Conservation (phyloP, 1,139 yeast species). For the Geotrichum bryndzae region DNA sequence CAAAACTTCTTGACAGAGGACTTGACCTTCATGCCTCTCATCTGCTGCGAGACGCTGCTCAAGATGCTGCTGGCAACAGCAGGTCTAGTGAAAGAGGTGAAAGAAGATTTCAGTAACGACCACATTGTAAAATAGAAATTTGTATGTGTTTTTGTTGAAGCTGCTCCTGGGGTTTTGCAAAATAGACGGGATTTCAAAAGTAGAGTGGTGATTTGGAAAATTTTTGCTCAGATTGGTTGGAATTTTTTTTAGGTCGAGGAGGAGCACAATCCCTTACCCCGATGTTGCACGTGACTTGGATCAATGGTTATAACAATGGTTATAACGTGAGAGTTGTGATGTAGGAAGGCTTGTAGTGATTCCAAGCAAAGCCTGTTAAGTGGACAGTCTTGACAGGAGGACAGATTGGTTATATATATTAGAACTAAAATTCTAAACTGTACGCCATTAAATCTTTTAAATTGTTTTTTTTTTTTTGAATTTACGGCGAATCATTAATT, state of each 20-base stretch:
- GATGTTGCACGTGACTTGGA: not conserved
- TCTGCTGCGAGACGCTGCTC: conserved; percentile 18
- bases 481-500: too few species aligned
- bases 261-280: not conserved
- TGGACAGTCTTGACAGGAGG: not conserved
- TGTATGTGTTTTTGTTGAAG: not conserved
- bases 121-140: conserved; percentile 8
- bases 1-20: conserved; percentile 91
- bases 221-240: not conserved
- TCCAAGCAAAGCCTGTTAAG: not conserved
- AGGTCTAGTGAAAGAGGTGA: conserved; percentile 17
- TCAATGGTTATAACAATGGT: not conserved
- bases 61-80: conserved; percentile 14
- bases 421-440: not conserved
- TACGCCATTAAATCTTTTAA: too few species aligned
- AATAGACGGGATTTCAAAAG: not conserved
- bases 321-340: not conserved
- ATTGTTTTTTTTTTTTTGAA: too few species aligned
- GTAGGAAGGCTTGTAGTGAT: not conserved
- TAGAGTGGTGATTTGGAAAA: not conserved
- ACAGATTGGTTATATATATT: not conserved
- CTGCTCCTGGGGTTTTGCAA: not conserved
- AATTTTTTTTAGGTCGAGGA: not conserved
- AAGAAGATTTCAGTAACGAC: conserved; percentile 14
- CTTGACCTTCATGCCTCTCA: conserved; percentile 59